Percentiles rank a stretch among this genome's conserved stretches.
Evolutionary conservation across 805 yeast genomes (phyloP).

Genomic region (Candida silvicultrix): DNA sequence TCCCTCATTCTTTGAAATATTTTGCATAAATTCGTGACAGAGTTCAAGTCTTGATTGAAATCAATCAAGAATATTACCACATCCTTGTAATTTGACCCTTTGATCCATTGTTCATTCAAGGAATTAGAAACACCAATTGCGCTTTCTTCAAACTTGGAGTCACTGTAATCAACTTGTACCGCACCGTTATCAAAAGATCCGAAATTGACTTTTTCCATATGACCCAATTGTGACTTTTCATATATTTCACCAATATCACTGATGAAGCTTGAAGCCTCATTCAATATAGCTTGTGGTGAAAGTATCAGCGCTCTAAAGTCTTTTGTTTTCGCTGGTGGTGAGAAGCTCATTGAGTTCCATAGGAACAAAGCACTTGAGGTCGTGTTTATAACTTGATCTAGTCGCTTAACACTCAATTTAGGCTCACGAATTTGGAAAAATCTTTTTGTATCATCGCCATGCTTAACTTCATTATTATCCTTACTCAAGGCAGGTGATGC

Average conservation of each 20-base stretch:
- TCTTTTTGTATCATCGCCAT: background rate
- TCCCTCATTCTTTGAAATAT: constrained; percentile 41
- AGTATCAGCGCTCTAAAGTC: constrained; percentile 47
- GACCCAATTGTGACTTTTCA: constrained; percentile 43
- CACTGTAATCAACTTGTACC: constrained; percentile 1
- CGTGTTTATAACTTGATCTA: constrained; percentile 34
- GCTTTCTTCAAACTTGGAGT: background rate
- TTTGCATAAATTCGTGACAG: constrained; percentile 40
- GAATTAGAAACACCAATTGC: background rate
- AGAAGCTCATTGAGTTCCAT: constrained; percentile 54
- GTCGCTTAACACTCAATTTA: constrained; percentile 26
- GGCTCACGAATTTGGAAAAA: constrained; percentile 32
- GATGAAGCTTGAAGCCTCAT: constrained; percentile 30
- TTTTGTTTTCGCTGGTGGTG: constrained; percentile 45
- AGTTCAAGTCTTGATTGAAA: constrained; percentile 24
- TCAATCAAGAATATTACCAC: constrained; percentile 14
- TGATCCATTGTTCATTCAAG: constrained; percentile 1
- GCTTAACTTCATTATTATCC: background rate
- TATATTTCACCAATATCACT: constrained; percentile 37
- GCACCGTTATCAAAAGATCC: constrained; percentile 21
- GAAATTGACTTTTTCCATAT: constrained; percentile 23
- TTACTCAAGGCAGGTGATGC: background rate
- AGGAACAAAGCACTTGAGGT: constrained; percentile 42
- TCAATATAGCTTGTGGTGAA: constrained; percentile 22
- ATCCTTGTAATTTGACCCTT: constrained; percentile 7